These are phyloP conservation scores for Oldenlandia corymbosa DNA, from an alignment of 257 asterid species.

Conservation along the genomic window DNA sequence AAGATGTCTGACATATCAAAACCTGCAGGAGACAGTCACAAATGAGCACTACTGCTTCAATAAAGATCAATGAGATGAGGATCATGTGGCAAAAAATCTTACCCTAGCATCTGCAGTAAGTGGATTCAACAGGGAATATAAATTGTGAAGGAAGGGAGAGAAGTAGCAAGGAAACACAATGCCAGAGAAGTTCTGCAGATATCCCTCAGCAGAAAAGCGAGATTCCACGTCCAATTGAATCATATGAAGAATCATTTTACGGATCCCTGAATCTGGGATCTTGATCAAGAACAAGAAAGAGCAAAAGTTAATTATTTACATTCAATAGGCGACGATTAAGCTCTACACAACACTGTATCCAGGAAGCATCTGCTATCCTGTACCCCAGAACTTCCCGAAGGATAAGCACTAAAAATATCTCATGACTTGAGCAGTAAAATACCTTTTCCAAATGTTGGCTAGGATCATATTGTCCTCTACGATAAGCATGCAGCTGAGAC, in stretches of 20 bases:
- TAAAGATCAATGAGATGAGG: constrained; percentile 10
- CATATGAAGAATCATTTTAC: constrained; percentile 98
- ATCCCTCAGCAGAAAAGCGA: constrained; percentile 86
- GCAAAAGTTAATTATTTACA: constrained; percentile 5
- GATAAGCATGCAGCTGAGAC: constrained; percentile 94
- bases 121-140: constrained; percentile 87
- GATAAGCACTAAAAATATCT: not conserved
- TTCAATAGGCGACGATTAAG: not conserved
- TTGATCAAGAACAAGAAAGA: constrained; percentile 26
- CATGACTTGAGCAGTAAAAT: not conserved
- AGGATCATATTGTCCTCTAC: constrained; percentile 99
- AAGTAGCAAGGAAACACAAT: constrained; percentile 92
- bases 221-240: constrained; percentile 88
- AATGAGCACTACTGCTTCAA: constrained; percentile 10
- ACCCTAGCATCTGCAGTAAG: constrained; percentile 92
- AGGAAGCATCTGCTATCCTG: not conserved
- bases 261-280: constrained; percentile 98
- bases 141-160: constrained; percentile 90
- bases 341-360: not conserved
- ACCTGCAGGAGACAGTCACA: constrained; percentile 51
- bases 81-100: constrained; percentile 27
- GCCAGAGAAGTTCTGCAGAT: constrained; percentile 73
- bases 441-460: constrained; percentile 97
- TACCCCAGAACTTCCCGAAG: not conserved
- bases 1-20: constrained; percentile 83